Evolutionary conservation across 768 basidiomycete species (phyloP), one percentile per base, ranked within the genome.

Genomic region (Leccinum uliginosum): DNA sequence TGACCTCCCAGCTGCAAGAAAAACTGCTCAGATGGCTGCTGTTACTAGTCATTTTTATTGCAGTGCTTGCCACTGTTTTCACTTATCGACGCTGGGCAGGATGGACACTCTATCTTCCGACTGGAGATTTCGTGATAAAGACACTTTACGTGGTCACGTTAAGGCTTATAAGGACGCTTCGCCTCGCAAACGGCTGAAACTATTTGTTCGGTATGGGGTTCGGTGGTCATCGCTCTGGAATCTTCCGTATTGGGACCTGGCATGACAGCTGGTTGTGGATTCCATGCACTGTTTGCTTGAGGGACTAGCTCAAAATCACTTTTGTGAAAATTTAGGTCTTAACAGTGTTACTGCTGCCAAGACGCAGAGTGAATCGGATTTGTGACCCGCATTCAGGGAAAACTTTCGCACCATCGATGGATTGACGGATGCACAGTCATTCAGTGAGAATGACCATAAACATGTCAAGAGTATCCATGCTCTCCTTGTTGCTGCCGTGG

Each of bases 191-290:
- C 27, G 27, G 6, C 15, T 35, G 1, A 10, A 17, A 11, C 14
- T 59, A 4, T 59, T 59, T 7, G 21, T 24, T 5, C 24, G 45
- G 6, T 1, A 64, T 47, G 53, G 61, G 4, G 32, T 65, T 4
- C 10, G 47, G 1, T 68, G 65, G 66, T 64, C 59, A 47, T 3
- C 29, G 3, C 54, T 70, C 14, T 60, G 60, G 49, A 6, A 43
- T 2, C 58, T 70, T 3, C 51, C 50, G 6, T 67, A 70, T 44
- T 70, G 67, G 69, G 35, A 65, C 26, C 67, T 67, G 6, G 40
- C 60, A 27, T 4, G n/a, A 6, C 56, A 52, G 12, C 23, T 63
- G 2, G 61, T 67, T 3, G 57, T 66, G 4, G 57, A 70, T 32
- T 7, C 54, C 2, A 70, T 70, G 67, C 69, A 70, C 56, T 59